These are phyloP conservation scores for Solanum corneliomulleri DNA, from an alignment of 257 asterid species.

Conservation along the genomic window DNA sequence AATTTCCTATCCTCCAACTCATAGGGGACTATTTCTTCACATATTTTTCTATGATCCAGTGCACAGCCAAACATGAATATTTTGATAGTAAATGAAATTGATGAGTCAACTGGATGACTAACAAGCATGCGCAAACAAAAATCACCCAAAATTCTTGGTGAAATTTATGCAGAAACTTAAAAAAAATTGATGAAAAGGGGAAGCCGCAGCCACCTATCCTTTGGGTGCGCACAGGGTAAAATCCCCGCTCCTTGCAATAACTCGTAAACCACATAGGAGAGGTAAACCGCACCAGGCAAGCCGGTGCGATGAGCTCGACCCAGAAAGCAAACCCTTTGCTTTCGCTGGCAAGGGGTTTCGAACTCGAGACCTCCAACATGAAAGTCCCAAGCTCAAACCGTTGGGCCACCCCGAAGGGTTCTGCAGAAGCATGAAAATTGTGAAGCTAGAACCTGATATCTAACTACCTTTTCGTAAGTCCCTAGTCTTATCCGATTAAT, in stretches of 20 bases:
- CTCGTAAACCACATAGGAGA: too few species aligned
- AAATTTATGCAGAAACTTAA: background rate
- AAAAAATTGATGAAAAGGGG: background rate
- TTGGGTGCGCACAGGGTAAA: too few species aligned
- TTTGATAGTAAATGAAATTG: background rate
- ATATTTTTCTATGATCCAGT: background rate
- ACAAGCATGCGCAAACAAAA: background rate
- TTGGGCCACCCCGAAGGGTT: background rate
- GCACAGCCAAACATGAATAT: background rate
- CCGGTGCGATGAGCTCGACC: too few species aligned
- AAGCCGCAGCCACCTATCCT: too few species aligned
- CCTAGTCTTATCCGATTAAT: background rate
- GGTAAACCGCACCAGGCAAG: too few species aligned
- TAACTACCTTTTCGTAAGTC: background rate
- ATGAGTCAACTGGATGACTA: background rate
- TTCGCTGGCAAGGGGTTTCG: too few species aligned
- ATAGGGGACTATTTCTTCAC: background rate
- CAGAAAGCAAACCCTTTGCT: too few species aligned
- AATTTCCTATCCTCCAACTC: background rate
- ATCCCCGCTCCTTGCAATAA: too few species aligned
- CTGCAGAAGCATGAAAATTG: background rate
- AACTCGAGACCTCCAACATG: too few species aligned
- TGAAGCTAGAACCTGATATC: background rate
- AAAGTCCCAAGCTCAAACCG: too few species aligned
- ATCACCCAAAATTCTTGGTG: background rate